Conservation (phyloP, 441 rosid species). For the Pelargonium citronellum region DNA sequence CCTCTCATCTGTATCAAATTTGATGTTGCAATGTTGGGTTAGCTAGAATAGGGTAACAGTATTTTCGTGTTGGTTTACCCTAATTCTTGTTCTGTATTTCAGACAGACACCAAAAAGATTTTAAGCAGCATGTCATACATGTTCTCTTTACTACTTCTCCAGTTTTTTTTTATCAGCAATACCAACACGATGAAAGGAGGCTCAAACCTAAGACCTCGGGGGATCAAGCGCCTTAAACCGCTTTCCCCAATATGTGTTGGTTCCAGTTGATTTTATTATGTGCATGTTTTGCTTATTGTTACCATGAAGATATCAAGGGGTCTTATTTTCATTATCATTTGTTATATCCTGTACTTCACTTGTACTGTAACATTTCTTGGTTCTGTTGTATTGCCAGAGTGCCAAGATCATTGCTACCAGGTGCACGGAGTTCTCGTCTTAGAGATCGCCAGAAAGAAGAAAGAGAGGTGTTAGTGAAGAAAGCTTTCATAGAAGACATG, state of each 20-base stretch:
- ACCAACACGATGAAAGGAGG: too few relatives aligned
- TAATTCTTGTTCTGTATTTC: too few relatives aligned
- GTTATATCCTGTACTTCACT: too few relatives aligned
- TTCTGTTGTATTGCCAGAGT: constrained; percentile 52
- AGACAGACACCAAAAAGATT: too few relatives aligned
- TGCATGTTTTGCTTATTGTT: constrained; percentile 11
- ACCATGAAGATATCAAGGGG: not conserved
- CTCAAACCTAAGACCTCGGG: too few relatives aligned
- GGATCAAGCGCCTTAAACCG: too few relatives aligned
- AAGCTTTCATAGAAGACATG: constrained; percentile 85
- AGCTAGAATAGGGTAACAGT: not conserved
- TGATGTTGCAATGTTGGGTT: not conserved
- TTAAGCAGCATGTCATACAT: too few relatives aligned
- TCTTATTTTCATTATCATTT: constrained; percentile 3
- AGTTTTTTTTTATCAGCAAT: too few relatives aligned
- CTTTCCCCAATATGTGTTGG: too few relatives aligned
- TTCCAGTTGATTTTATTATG: not conserved
- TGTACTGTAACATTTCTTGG: constrained; percentile 10
- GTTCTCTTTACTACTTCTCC: too few relatives aligned
- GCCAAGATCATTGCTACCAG: constrained; percentile 87
- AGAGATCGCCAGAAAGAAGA: constrained; percentile 91
- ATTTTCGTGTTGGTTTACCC: not conserved
- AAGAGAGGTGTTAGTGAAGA: constrained; percentile 82
- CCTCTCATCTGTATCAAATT: not conserved
- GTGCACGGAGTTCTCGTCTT: constrained; percentile 90